Evolutionary conservation across 768 basidiomycete species (phyloP), one percentile per base, ranked within the genome.

Genomic region (Tricholoma bakamatsutake): DNA sequence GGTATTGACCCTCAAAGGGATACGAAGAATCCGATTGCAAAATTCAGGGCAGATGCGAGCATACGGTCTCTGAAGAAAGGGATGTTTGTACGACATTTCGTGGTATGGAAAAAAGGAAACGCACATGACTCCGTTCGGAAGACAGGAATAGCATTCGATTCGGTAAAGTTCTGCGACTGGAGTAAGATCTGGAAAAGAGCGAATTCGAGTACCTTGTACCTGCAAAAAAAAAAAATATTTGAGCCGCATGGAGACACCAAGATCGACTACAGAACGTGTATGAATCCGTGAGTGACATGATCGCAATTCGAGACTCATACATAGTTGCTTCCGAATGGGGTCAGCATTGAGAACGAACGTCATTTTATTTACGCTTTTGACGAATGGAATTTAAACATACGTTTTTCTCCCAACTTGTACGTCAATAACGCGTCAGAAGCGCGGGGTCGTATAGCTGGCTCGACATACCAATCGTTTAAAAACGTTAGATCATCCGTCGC

Each of bases 281-380:
- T 50, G 28, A 17, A 9, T 54, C 1, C 28, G 33, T 10, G 47
- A 4, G 8, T 35, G 17, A 4, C 4, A 11, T 15, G 10, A 47
- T 42, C 5, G 3, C 12, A 21, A 31, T 4, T 31, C 9, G 10
- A 17, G 8, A 8, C 11, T 72, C 85, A 55, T 56, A 88, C 86
- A 95, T 4, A 94, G 71, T 61, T 97, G 93, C 62, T 90, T 84
- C 48, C 93, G 58, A 95, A 95, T 0, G 93, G 90, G n/a, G 93
- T 93, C 57, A 95, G 72, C 30, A 90, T 86, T 89, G 56, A 18
- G 37, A 11, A 33, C 33, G 7, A 34, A 72, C 67, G 40, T 30
- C 55, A 31, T n/a, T n/a, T n/a, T n/a, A n/a, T n/a, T n/a, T 50
- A 3, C 49, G 12, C 57, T 45, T 42, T 11, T 46, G 33, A 50